Evolutionary conservation across 345 rosid species (phyloP).

Genomic region (Syzygium aqueum): DNA sequence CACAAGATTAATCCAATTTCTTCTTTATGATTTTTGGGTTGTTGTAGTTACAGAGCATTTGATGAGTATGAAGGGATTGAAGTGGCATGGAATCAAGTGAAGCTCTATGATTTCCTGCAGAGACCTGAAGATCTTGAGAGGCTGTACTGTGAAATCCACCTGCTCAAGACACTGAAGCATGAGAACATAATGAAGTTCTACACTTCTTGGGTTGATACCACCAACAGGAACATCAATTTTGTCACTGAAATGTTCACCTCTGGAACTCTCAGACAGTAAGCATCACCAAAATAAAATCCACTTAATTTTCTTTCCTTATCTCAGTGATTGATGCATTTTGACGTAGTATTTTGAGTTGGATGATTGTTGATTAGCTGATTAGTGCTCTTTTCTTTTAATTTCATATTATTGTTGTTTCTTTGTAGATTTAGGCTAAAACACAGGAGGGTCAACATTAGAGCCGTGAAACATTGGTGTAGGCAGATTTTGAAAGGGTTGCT

Average conservation of each 20-base stretch:
- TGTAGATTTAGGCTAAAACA: slow-evolving; percentile 75
- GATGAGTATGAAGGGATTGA: slow-evolving; percentile 93
- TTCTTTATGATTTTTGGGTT: neutral
- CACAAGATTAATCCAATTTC: neutral
- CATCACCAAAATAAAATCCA: neutral
- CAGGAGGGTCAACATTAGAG: slow-evolving; percentile 79
- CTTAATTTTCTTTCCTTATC: neutral
- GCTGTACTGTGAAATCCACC: slow-evolving; percentile 90
- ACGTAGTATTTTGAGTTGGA: neutral
- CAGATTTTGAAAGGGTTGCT: slow-evolving; percentile 81
- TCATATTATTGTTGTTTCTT: neutral
- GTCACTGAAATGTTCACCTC: slow-evolving; percentile 97
- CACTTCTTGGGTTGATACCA: slow-evolving; percentile 89
- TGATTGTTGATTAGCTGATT: neutral
- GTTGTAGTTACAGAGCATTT: slow-evolving; percentile 66
- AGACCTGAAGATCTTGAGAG: slow-evolving; percentile 88
- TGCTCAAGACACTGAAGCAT: slow-evolving; percentile 86
- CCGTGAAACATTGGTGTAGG: slow-evolving; percentile 94
- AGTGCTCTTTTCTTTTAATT: neutral
- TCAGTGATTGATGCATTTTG: neutral
- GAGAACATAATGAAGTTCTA: slow-evolving; percentile 87
- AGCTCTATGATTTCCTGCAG: slow-evolving; percentile 78
- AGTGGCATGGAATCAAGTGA: slow-evolving; percentile 99
- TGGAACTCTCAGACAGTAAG: slow-evolving; percentile 93
- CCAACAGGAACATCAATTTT: slow-evolving; percentile 80